phyloP scores from a whole-genome alignment of 2,329 filamentous ascomycete genomes.

The Sporothrix schenckii region DNA sequence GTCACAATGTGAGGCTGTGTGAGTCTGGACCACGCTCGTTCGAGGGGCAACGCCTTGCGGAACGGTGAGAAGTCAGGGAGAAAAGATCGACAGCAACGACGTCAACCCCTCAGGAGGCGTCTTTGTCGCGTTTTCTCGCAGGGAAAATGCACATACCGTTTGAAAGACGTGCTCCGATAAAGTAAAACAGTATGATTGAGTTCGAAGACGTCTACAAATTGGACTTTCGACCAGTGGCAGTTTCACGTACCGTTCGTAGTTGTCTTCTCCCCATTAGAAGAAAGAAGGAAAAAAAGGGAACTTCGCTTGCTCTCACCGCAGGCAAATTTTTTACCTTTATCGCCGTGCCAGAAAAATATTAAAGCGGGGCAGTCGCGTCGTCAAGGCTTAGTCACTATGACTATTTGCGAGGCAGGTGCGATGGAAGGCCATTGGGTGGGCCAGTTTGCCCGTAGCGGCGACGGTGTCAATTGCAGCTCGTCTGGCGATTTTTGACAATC shows the following conservation, averaged over 20 bases:
- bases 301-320: not conserved
- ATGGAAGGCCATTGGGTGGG: not conserved
- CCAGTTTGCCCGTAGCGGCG: not conserved
- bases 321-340: slow-evolving; percentile 38
- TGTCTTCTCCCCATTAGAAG: slow-evolving; percentile 41
- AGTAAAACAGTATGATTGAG: slow-evolving; percentile 29
- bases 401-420: not conserved
- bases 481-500: not conserved
- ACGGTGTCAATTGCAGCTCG: not conserved
- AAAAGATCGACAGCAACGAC: not conserved
- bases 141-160: slow-evolving; percentile 14
- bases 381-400: slow-evolving; percentile 22
- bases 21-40: not conserved
- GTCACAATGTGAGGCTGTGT: not conserved
- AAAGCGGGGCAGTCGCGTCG: slow-evolving; percentile 28
- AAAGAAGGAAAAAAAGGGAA: slow-evolving; percentile 37
- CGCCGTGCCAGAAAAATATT: slow-evolving; percentile 5
- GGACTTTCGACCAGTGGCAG: slow-evolving; percentile 38
- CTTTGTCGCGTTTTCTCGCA: not conserved
- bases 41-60: not conserved
- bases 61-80: slow-evolving; percentile 23
- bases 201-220: slow-evolving; percentile 38
- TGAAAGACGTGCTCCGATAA: slow-evolving; percentile 7
- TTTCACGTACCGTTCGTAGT: slow-evolving; percentile 38
- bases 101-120: slow-evolving; percentile 3